These are phyloP conservation scores for Phytopythium vexans DNA, from an alignment of 352 stramenopile species.

Conservation along the genomic window DNA sequence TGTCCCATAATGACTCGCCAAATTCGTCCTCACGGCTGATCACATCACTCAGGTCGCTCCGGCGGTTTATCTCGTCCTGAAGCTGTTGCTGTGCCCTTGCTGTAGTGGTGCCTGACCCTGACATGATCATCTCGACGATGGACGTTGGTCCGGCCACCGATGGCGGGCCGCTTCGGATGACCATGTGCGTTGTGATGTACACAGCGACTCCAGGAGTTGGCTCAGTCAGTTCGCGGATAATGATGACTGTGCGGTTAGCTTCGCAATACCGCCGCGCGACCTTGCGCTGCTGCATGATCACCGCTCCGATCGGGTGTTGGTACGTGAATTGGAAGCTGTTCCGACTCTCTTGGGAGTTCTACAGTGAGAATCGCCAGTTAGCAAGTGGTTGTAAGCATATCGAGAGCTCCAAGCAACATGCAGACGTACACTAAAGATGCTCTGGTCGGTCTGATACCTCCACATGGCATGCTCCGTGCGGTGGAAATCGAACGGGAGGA, in stretches of 20 bases:
- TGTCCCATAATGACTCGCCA: not conserved
- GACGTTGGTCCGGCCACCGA: not conserved
- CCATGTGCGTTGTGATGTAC: not conserved
- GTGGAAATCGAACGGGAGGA: not conserved
- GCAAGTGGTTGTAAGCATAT: not conserved
- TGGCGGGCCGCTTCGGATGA: not conserved
- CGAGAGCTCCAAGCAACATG: too few relatives aligned
- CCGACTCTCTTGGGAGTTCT: not conserved
- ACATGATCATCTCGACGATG: not conserved
- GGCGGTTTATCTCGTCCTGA: not conserved
- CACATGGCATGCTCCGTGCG: not conserved
- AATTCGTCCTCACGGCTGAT: not conserved
- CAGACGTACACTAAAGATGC: not conserved
- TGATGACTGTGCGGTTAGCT: not conserved
- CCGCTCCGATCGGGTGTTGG: not conserved
- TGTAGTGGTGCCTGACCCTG: not conserved
- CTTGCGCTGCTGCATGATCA: not conserved
- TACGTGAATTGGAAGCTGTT: not conserved
- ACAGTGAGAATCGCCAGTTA: not conserved
- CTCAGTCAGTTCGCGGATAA: not conserved
- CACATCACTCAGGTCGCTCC: not conserved
- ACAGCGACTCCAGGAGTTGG: not conserved
- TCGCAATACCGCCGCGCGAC: not conserved
- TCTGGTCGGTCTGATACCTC: not conserved
- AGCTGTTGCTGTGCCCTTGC: not conserved